Evolutionary conservation across 2,329 filamentous ascomycete genomes (phyloP).

Genomic region (Diaporthe caulivora): DNA sequence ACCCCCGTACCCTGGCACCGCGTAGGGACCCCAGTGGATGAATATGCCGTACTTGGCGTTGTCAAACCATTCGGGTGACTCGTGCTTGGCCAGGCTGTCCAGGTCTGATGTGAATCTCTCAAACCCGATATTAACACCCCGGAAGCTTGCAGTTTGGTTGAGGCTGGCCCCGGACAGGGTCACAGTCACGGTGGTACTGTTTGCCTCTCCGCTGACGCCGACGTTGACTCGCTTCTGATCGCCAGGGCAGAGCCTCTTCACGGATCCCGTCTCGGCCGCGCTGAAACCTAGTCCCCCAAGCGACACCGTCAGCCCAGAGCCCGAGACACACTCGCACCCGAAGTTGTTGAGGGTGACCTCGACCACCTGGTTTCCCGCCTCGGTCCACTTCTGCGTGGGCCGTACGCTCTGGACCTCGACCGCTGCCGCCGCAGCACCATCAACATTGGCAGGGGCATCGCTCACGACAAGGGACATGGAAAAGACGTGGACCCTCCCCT

Average conservation of each 20-base stretch:
- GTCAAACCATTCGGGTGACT: constrained; percentile 41
- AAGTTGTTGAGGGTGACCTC: constrained; percentile 55
- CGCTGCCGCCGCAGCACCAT: background rate
- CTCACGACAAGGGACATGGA: constrained; percentile 53
- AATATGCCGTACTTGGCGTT: constrained; percentile 39
- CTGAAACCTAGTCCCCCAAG: constrained; percentile 54
- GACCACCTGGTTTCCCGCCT: constrained; percentile 53
- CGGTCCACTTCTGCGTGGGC: constrained; percentile 58
- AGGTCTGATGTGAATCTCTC: constrained; percentile 51
- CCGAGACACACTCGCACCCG: constrained; percentile 51
- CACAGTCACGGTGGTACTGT: constrained; percentile 45
- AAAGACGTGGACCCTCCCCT: constrained; percentile 57
- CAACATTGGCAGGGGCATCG: background rate
- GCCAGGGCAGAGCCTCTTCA: constrained; percentile 57
- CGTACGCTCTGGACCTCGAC: constrained; percentile 54
- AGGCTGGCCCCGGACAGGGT: constrained; percentile 41
- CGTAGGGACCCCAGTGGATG: constrained; percentile 40
- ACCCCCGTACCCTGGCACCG: constrained; percentile 38
- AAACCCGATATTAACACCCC: constrained; percentile 50
- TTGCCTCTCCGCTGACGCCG: constrained; percentile 46
- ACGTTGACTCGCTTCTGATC: constrained; percentile 56
- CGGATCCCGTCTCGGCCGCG: constrained; percentile 53
- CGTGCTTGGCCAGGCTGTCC: constrained; percentile 51
- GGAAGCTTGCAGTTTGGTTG: constrained; percentile 40
- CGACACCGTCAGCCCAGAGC: constrained; percentile 47